A percentile compares a stretch with the other conserved stretches of the same genome.
Conservation (phyloP, 164 flowering plant genomes). For the Chimonanthus salicifolius region DNA sequence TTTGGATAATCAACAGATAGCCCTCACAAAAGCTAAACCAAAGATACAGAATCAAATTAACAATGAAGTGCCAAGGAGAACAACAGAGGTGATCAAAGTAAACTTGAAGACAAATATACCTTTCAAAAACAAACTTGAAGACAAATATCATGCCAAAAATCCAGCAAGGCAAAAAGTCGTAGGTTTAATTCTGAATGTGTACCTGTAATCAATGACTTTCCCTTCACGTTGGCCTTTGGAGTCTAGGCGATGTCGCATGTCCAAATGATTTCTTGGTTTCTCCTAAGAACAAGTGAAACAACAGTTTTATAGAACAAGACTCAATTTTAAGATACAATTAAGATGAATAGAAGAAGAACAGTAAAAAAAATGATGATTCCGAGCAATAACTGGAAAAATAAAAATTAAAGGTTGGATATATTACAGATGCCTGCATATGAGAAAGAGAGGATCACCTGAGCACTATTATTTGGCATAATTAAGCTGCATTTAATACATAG, state of each 20-base stretch:
- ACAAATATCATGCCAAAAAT: not conserved
- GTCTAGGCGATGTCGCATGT: slow-evolving; percentile 88
- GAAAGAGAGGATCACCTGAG: no score
- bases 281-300: slow-evolving; percentile 39
- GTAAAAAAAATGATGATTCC: not conserved
- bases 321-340: not conserved
- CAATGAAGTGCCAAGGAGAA: not conserved
- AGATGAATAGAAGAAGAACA: not conserved
- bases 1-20: not conserved
- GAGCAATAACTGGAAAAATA: not conserved
- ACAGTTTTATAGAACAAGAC: not conserved
- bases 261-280: slow-evolving; percentile 92
- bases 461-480: no score
- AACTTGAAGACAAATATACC: not conserved
- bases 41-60: not conserved
- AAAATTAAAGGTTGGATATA: no score
- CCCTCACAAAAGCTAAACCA: not conserved
- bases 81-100: not conserved
- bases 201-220: slow-evolving; percentile 95
- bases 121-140: not conserved
- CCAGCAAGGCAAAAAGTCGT: not conserved
- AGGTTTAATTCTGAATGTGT: slow-evolving; percentile 7
- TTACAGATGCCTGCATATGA: no score
- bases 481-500: no score
- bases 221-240: slow-evolving; percentile 90